Evolutionary conservation across 2,329 filamentous ascomycete genomes (phyloP), one percentile per base, ranked within the genome.

Genomic region (Penicillium sp.): DNA sequence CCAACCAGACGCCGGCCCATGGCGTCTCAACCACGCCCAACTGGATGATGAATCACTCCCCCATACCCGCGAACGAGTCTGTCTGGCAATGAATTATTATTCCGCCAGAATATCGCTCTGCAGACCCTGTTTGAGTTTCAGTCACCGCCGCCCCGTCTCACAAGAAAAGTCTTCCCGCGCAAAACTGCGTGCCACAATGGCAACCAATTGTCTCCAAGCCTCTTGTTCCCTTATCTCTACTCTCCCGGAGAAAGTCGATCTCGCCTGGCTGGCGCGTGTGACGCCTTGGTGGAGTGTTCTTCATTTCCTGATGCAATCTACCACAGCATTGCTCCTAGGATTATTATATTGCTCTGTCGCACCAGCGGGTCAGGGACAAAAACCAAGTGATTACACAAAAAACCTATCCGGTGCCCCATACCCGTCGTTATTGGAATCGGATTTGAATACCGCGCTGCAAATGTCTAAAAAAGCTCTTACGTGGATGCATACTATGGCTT

Each of bases 261-360:
- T 70, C 4, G 33, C 65, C 22, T 75, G 73, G 57, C 58, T 79
- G 2, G 67, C 68, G 13, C 67, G 67, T 19, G 55, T 70, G 2
- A 67, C 74, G 0, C 75, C 75, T 10, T 79, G 75, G 75, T 79
- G 76, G 74, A 69, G 64, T 52, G 66, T 76, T n/a, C 64, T 79
- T 0, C 76, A 79, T 58, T 75, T 70, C 57, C 57, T 79, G 2
- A 77, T 79, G 66, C 77, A 79, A 58, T 73, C 76, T 1, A 74
- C 70, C 0, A 75, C 72, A 0, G 71, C 77, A 8, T 62, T 79
- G 14, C 67, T 79, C 16, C 68, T 79, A 4, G 71, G 72, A n/a
- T 57, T 79, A 1, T 68, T 70, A 0, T 65, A 61, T 37, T 63
- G 58, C 21, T 57, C 63, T 1, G 26, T 43, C 24, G 21, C 33